Evolutionary conservation across 1,284 basidiomycete species (phyloP), one percentile per base, ranked within the genome.

Genomic region (Papiliotrema fonsecae): DNA sequence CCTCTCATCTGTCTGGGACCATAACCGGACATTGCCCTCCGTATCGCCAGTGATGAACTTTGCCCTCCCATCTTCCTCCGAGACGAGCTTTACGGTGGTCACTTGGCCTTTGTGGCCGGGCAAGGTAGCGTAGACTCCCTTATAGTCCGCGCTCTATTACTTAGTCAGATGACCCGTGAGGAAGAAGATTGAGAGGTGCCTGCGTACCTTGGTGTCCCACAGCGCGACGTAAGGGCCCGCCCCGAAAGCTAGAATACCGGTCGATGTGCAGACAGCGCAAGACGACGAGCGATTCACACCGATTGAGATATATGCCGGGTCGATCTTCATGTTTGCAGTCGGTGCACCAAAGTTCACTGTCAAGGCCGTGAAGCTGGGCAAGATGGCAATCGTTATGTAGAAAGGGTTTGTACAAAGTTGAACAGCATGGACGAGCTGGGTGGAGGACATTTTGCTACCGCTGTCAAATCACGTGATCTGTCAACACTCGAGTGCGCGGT

Each of bases 201-300:
- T 19, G 65, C 78, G 61, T 52, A 81, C 81, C 49, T 78, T 73
- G 21, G 82, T 74, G 60, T 87, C 72, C 91, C 92, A 96, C 11
- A 94, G 70, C 5, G 85, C 83, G 22, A 96, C 72, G 19, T 86
- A 75, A 49, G 78, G 83, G n/a, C 82, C 83, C 0, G 88, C 82
- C 18, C 85, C 92, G 58, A 87, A 91, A 0, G 84, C 87, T 32
- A 89, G 73, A 2, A 86, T 70, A 2, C 83, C 83, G 1, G 71
- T 62, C 1, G 80, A 46, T 2, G 79, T 70, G 62, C 81, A 78
- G 10, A 84, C 84, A 2, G 82, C 81, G 57, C 67, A 65, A 4
- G 84, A 79, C 36, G 80, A 78, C 63, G 84, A 81, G 28, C 90
- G 79, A 65, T 94, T 96, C 14, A 82, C 80, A 6, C 88, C 82